A percentile compares a stretch with the other conserved stretches of the same genome.
Conservation (phyloP, 2,329 filamentous ascomycete genomes). For the Aspergillus tamarii region DNA sequence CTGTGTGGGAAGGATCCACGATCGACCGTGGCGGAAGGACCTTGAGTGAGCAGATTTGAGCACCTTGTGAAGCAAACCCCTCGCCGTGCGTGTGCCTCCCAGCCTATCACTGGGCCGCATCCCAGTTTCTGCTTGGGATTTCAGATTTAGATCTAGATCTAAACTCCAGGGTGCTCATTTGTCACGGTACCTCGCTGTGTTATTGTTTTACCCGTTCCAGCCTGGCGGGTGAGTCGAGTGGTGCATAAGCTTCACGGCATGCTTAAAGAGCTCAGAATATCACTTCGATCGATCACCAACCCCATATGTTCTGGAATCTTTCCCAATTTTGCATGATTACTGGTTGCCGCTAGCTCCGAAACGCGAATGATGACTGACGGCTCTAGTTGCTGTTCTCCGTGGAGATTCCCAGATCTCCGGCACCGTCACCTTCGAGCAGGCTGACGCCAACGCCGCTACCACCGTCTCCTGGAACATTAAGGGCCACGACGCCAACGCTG, state of each 20-base stretch:
- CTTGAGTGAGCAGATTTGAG: slow-evolving; percentile 48
- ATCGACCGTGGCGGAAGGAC: slow-evolving; percentile 36
- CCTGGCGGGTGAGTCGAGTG: not conserved
- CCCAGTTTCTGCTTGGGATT: not conserved
- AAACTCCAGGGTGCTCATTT: slow-evolving; percentile 10
- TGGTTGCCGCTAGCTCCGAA: not conserved
- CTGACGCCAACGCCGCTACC: slow-evolving; percentile 77
- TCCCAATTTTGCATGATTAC: not conserved
- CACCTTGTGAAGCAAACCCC: slow-evolving; percentile 38
- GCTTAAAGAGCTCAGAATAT: not conserved
- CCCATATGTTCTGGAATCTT: not conserved
- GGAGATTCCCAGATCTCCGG: slow-evolving; percentile 96
- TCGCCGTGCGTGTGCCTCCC: slow-evolving; percentile 13
- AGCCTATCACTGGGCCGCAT: slow-evolving; percentile 33
- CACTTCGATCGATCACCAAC: not conserved
- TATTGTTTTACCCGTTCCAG: slow-evolving; percentile 12
- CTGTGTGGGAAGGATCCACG: slow-evolving; percentile 26
- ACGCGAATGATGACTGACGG: not conserved
- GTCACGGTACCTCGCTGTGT: not conserved
- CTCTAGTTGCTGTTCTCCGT: slow-evolving; percentile 87
- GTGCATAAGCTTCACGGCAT: slow-evolving; percentile 1
- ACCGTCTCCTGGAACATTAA: slow-evolving; percentile 90
- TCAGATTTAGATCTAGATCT: slow-evolving; percentile 2
- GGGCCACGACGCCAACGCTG: slow-evolving; percentile 89
- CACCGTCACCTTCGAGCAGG: slow-evolving; percentile 94